Conservation (phyloP, 371 early-diverging fungal genomes). For the Sporodiniella umbellata region DNA sequence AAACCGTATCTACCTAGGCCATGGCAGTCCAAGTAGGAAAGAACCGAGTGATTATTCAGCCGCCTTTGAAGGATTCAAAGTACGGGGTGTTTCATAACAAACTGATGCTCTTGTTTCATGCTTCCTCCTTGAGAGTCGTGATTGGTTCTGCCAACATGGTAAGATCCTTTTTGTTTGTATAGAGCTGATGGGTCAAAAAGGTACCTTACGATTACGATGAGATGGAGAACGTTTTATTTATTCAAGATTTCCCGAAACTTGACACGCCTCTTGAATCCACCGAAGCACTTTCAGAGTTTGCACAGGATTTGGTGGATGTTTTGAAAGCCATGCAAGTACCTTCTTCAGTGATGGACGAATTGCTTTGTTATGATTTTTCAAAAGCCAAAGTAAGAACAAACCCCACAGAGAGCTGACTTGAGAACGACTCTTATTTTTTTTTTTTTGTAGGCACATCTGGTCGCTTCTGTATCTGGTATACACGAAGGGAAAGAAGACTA, state of each 20-base stretch:
- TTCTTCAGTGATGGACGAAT: conserved; percentile 27
- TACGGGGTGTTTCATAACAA: conserved; percentile 46
- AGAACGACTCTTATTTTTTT: neutral
- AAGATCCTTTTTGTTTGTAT: neutral
- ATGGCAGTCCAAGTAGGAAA: conserved; percentile 17
- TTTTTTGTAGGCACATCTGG: conserved; percentile 27
- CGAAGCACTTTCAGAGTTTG: conserved; percentile 25
- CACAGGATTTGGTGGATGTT: conserved; percentile 29
- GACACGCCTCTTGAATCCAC: neutral
- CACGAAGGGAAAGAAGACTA: conserved; percentile 30
- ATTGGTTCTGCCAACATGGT: conserved; percentile 51
- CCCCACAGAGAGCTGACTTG: neutral
- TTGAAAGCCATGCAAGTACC: conserved; percentile 39
- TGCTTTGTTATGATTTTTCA: conserved; percentile 33
- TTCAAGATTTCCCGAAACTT: conserved; percentile 40
- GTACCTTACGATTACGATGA: conserved; percentile 41
- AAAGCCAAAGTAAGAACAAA: conserved; percentile 29
- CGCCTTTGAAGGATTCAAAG: conserved; percentile 31
- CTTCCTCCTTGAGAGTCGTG: conserved; percentile 35
- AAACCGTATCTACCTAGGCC: conserved; percentile 17
- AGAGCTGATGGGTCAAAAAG: conserved; percentile 3
- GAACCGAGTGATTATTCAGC: conserved; percentile 28
- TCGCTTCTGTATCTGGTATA: conserved; percentile 41
- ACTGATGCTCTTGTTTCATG: conserved; percentile 38
- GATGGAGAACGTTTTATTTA: conserved; percentile 47